These are phyloP conservation scores for Volvariella volvacea DNA, from an alignment of 1,284 basidiomycete genomes.

Conservation along the genomic window DNA sequence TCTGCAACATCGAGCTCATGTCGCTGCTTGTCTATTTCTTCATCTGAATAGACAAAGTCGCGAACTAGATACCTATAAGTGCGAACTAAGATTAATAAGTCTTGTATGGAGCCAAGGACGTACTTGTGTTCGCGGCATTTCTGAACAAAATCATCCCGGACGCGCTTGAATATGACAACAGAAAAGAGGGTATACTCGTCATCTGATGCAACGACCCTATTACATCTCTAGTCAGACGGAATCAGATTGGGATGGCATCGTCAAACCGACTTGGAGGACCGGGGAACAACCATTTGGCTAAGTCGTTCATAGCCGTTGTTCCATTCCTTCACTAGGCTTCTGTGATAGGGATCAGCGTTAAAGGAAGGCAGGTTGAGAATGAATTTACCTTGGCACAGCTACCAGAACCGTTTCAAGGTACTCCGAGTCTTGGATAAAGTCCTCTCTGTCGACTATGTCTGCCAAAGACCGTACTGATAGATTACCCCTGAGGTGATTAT, in stretches of 20 bases:
- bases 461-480: constrained; percentile 84
- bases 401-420: constrained; percentile 92
- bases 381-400: constrained; percentile 92
- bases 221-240: constrained; percentile 5
- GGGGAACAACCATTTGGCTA: constrained; percentile 90
- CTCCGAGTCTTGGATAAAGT: constrained; percentile 86
- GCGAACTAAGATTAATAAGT: not conserved
- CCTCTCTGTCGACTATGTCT: constrained; percentile 80
- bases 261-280: constrained; percentile 73
- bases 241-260: constrained; percentile 8
- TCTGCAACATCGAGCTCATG: constrained; percentile 79
- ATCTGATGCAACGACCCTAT: constrained; percentile 69
- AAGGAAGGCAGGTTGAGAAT: not conserved
- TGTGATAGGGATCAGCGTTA: constrained; percentile 29
- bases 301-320: constrained; percentile 85
- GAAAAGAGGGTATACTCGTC: constrained; percentile 87
- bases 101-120: constrained; percentile 12
- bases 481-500: constrained; percentile 65
- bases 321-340: constrained; percentile 87
- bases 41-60: constrained; percentile 92
- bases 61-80: constrained; percentile 73
- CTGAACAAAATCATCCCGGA: constrained; percentile 90
- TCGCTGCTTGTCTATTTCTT: constrained; percentile 75
- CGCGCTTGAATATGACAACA: constrained; percentile 88
- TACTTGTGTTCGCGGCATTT: constrained; percentile 96